phyloP scores from a whole-genome alignment of 176 grass and related monocot species.

The Carex scoparia region DNA sequence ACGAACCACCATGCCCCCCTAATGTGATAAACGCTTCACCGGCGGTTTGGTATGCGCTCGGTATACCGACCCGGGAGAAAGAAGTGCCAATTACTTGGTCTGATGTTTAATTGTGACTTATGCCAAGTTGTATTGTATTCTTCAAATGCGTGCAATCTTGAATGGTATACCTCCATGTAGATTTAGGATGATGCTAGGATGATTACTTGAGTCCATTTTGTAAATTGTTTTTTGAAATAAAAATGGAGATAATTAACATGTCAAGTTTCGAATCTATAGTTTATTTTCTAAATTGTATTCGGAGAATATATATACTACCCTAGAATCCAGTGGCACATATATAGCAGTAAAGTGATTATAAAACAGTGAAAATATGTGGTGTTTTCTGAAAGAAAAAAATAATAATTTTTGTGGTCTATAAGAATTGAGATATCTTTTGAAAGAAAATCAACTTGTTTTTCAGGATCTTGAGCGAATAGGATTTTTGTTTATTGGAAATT shows the following conservation, averaged over 20 bases:
- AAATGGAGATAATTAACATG: too few species aligned
- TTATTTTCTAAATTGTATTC: neutral
- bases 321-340: neutral
- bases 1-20: slow-evolving; percentile 6
- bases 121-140: too few species aligned
- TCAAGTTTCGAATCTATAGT: too few species aligned
- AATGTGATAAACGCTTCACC: slow-evolving; percentile 26
- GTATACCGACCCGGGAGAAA: neutral
- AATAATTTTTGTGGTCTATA: too few species aligned
- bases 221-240: neutral
- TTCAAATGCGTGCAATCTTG: too few species aligned
- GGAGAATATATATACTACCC: neutral
- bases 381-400: too few species aligned
- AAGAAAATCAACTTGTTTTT: too few species aligned
- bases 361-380: neutral
- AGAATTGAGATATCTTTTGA: too few species aligned
- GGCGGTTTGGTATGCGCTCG: slow-evolving; percentile 18
- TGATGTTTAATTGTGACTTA: slow-evolving; percentile 11
- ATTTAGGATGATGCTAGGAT: neutral
- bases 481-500: too few species aligned
- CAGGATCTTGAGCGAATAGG: too few species aligned
- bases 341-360: neutral
- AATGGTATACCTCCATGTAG: too few species aligned
- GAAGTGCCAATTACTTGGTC: slow-evolving; percentile 25
- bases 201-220: neutral